A percentile compares a stretch with the other conserved stretches of the same genome.
These are phyloP conservation scores for Eragrostis curvula DNA, from an alignment of 176 grass and related monocot genomes.

Conservation along the genomic window DNA sequence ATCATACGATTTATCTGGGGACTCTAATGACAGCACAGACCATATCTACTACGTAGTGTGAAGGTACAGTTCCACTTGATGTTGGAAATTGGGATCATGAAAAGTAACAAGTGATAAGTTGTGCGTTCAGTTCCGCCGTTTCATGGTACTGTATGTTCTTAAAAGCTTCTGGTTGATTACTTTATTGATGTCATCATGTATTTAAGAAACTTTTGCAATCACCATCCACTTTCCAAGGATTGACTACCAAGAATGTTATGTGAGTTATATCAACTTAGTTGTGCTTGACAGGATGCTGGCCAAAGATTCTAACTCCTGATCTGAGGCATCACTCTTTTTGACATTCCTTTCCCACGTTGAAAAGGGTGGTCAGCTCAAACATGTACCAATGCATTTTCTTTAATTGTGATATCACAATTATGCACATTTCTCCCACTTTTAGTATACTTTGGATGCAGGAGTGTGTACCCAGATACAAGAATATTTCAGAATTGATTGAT, in stretches of 20 bases:
- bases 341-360: background rate
- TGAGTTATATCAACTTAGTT: constrained; percentile 23
- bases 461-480: constrained; percentile 15
- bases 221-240: constrained; percentile 13
- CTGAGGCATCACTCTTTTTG: constrained; percentile 15
- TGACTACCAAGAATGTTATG: constrained; percentile 17
- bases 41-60: background rate
- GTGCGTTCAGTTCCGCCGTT: constrained; percentile 8
- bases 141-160: constrained; percentile 6
- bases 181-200: background rate
- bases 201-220: constrained; percentile 30
- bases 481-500: constrained; percentile 49
- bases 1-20: constrained; percentile 34
- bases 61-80: constrained; percentile 1
- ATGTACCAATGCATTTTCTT: constrained; percentile 25
- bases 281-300: background rate
- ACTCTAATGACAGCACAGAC: constrained; percentile 10
- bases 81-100: background rate
- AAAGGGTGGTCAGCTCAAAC: constrained; percentile 26
- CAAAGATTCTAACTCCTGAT: constrained; percentile 24
- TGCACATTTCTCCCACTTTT: constrained; percentile 9
- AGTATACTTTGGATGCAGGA: background rate
- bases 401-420: constrained; percentile 20
- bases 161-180: background rate
- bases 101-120: constrained; percentile 2